Conservation (phyloP, 148 eudicot genomes). For the Selenicereus undatus region DNA sequence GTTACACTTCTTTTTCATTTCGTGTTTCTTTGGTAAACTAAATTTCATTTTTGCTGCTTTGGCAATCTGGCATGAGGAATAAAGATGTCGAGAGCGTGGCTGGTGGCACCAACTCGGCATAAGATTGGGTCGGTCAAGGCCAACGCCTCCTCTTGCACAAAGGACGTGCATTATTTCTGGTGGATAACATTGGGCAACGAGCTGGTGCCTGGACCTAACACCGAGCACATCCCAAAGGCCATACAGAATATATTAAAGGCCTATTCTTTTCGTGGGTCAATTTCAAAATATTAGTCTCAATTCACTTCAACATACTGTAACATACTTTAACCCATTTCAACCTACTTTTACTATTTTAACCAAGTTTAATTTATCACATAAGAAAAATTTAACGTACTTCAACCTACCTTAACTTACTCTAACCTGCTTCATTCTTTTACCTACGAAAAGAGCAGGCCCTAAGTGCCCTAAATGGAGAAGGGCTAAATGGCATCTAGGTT, state of each 20-base stretch:
- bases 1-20: not conserved
- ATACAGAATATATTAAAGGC: slow-evolving; percentile 25
- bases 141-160: slow-evolving; percentile 11
- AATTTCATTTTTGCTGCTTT: slow-evolving; percentile 1
- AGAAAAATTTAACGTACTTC: too few relatives aligned
- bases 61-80: slow-evolving; percentile 2
- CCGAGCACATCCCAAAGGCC: slow-evolving; percentile 20
- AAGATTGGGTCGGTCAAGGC: slow-evolving; percentile 12
- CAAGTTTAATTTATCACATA: too few relatives aligned
- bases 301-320: too few relatives aligned
- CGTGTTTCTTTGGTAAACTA: slow-evolving; percentile 4
- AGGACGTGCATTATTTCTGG: slow-evolving; percentile 7
- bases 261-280: too few relatives aligned
- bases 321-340: too few relatives aligned
- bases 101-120: slow-evolving; percentile 1
- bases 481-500: slow-evolving; percentile 6
- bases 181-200: slow-evolving; percentile 31
- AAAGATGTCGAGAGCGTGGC: slow-evolving; percentile 17
- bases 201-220: slow-evolving; percentile 7
- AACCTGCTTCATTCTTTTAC: too few relatives aligned
- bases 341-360: too few relatives aligned
- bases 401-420: too few relatives aligned
- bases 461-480: not conserved
- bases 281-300: too few relatives aligned
- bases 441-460: too few relatives aligned